phyloP scores from a whole-genome alignment of 2,329 filamentous ascomycete species.

The Lecanicillium sp. region DNA sequence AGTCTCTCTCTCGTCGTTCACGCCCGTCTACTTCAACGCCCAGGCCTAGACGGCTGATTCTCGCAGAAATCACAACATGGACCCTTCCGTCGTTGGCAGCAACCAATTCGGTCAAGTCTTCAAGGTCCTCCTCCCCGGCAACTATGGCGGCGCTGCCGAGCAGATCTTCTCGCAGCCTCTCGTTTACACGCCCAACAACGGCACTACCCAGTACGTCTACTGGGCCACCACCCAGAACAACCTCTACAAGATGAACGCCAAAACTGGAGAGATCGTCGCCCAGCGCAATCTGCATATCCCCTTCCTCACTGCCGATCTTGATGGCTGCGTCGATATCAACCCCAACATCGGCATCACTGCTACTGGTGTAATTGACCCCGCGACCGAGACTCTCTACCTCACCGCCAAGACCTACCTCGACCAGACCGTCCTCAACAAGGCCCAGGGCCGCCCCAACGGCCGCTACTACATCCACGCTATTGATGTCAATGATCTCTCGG shows the following conservation, averaged over 20 bases:
- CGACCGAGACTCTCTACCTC: conserved; percentile 38
- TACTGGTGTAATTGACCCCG: conserved; percentile 40
- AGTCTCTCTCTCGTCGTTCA: conserved; percentile 18
- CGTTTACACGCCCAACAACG: conserved; percentile 42
- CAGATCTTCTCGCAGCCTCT: conserved; percentile 48
- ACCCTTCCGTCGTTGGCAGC: conserved; percentile 51
- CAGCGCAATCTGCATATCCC: conserved; percentile 43
- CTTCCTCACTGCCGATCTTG: conserved; percentile 43
- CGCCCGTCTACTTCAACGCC: too few species aligned
- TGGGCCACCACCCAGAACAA: conserved; percentile 53
- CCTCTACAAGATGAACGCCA: conserved; percentile 49
- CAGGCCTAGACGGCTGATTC: background rate
- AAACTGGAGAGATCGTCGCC: conserved; percentile 45
- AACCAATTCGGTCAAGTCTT: conserved; percentile 51
- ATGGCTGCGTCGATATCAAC: conserved; percentile 42
- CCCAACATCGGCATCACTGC: conserved; percentile 41
- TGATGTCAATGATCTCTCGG: conserved; percentile 32
- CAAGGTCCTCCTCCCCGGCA: conserved; percentile 44
- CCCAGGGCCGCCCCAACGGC: conserved; percentile 29
- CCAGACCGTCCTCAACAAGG: conserved; percentile 23
- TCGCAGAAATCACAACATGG: conserved; percentile 55
- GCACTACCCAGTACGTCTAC: conserved; percentile 46
- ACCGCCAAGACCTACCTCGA: conserved; percentile 37
- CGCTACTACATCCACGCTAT: conserved; percentile 34
- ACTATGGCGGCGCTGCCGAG: conserved; percentile 43